Percentiles rank a stretch among this genome's conserved stretches.
phyloP scores from a whole-genome alignment of 78 protist genomes.

The Dictyostelium discoideum region DNA sequence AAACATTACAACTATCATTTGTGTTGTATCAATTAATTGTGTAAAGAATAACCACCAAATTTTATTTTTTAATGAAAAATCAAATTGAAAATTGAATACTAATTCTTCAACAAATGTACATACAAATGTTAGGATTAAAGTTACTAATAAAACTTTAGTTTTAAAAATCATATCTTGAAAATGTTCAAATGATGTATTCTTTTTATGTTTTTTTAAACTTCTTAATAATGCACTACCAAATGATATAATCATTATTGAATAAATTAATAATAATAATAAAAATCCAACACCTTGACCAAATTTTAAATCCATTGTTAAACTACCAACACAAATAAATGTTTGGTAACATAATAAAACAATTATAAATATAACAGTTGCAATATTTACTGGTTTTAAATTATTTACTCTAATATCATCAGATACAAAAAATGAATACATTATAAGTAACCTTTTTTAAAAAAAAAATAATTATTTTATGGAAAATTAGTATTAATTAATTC shows the following conservation, averaged over 20 bases:
- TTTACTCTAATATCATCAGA: not conserved
- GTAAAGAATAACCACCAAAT: not conserved
- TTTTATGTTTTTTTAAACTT: conserved; percentile 5
- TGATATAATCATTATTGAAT: not conserved
- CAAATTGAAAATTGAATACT: not conserved
- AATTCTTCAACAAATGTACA: not conserved
- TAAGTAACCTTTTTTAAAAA: not conserved
- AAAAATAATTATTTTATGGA: no score
- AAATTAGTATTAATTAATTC: no score
- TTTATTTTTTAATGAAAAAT: not conserved
- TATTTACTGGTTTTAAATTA: not conserved
- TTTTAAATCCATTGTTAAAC: not conserved
- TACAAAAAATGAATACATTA: conserved; percentile 47
- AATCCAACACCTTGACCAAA: conserved; percentile 15
- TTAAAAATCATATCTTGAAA: conserved; percentile 23
- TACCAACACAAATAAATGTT: not conserved
- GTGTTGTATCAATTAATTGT: not conserved
- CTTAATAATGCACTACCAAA: conserved; percentile 6
- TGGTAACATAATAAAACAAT: not conserved
- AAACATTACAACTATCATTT: not conserved
- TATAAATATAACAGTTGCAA: not conserved
- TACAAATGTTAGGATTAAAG: not conserved
- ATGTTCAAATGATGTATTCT: not conserved
- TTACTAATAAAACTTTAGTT: conserved; percentile 2
- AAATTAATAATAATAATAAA: not conserved